phyloP scores from a whole-genome alignment of 2,329 filamentous ascomycete species.

The Phialophora tarda region DNA sequence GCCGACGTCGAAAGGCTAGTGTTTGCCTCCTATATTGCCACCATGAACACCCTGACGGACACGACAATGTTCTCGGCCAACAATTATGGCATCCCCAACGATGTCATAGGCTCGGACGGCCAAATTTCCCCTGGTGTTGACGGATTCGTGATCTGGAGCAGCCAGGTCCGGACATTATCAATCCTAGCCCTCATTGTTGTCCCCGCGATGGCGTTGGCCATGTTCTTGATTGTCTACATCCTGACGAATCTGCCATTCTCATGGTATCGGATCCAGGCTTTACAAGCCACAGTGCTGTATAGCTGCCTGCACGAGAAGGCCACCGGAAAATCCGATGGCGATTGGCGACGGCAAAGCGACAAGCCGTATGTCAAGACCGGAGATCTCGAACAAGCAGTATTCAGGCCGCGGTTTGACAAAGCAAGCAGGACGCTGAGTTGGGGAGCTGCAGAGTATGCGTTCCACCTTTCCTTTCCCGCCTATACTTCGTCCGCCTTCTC shows the following conservation, averaged over 20 bases:
- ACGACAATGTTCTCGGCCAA: slow-evolving; percentile 15
- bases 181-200: slow-evolving; percentile 13
- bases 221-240: slow-evolving; percentile 10
- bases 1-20: slow-evolving; percentile 10
- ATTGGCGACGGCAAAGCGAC: slow-evolving; percentile 10
- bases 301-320: slow-evolving; percentile 20
- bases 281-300: slow-evolving; percentile 19
- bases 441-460: slow-evolving; percentile 12
- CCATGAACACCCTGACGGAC: slow-evolving; percentile 19
- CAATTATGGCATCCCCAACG: slow-evolving; percentile 14
- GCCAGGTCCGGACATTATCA: slow-evolving; percentile 14
- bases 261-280: slow-evolving; percentile 19
- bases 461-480: no score
- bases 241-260: slow-evolving; percentile 17
- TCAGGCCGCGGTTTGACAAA: slow-evolving; percentile 16
- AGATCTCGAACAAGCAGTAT: slow-evolving; percentile 14
- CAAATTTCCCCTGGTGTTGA: slow-evolving; percentile 5
- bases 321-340: not conserved
- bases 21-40: slow-evolving; percentile 19
- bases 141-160: slow-evolving; percentile 20
- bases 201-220: slow-evolving; percentile 13
- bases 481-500: no score
- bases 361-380: slow-evolving; percentile 8
- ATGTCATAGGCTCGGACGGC: not conserved
- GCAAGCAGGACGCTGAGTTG: slow-evolving; percentile 16